Evolutionary conservation across 352 stramenopile species (phyloP), one percentile per base, ranked within the genome.

Genomic region (Phytophthora megakarya): DNA sequence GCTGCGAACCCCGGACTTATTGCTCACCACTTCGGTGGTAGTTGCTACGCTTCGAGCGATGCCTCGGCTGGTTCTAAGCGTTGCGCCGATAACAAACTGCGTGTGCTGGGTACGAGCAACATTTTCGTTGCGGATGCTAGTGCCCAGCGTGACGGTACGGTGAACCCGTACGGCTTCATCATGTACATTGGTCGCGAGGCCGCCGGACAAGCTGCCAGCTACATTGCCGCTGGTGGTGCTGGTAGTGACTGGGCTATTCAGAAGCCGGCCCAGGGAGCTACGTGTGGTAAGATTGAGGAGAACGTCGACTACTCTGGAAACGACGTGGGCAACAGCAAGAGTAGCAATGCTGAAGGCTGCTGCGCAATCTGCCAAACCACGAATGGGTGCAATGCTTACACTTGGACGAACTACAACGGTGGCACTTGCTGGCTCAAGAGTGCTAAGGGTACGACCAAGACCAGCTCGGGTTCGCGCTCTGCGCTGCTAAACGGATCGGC

Each of bases 101-200:
- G 69, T 0, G 79, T 93, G 6, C 23, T 90, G 13, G 84, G 81
- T 21, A 90, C 81, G 5, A 76, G 44, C 55, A 92, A 93, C 68
- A 67, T 91, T 21, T 92, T 88, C 43, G 65, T 93, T 15, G 72
- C 64, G 1, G 82, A 93, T 42, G 81, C 67, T 5, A 86, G 67
- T 21, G 67, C 78, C 11, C 88, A 88, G 81, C 66, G 67, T 8
- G 81, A 88, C 8, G 85, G 81, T 9, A 90, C 82, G 0, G 73
- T 82, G 22, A 91, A 88, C 59, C 83, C 81, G 52, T 91, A 87
- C 59, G 81, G 73, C 15, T 91, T 90, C 46, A 70, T 91, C 52
- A 92, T 88, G 81, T 89, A 94, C 66, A 74, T 83, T 12, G 83
- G 83, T 3, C 66, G 71, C 5, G 77, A 91, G 39, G 78, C 73